phyloP scores from a whole-genome alignment of 2,329 filamentous ascomycete species.

The Lecanicillium sp. region DNA sequence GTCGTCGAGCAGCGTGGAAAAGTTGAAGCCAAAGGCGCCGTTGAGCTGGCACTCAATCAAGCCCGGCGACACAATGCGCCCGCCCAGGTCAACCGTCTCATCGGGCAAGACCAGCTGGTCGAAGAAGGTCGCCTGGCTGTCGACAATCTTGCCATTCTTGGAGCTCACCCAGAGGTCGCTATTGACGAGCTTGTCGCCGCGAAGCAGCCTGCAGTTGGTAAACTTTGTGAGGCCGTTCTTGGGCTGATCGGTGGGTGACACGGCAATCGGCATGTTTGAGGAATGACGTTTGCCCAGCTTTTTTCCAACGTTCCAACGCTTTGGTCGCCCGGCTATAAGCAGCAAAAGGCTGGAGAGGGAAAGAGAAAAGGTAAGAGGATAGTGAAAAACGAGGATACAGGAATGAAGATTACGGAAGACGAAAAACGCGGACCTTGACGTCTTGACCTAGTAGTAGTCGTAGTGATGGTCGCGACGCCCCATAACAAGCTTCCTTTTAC shows the following conservation, averaged over 20 bases:
- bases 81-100: conserved; percentile 67
- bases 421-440: not conserved
- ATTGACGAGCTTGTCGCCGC: conserved; percentile 56
- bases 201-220: conserved; percentile 76
- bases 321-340: conserved; percentile 1
- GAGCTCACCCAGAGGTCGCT: conserved; percentile 89
- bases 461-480: not conserved
- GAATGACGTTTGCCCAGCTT: not conserved
- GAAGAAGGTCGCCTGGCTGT: conserved; percentile 60
- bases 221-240: conserved; percentile 67
- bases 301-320: too few species aligned
- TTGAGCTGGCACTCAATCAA: conserved; percentile 91
- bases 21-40: conserved; percentile 88
- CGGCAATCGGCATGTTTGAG: conserved; percentile 38
- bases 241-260: conserved; percentile 25
- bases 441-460: not conserved
- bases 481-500: not conserved
- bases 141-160: conserved; percentile 69
- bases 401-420: not conserved
- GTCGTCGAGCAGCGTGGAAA: conserved; percentile 67
- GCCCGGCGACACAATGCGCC: conserved; percentile 76
- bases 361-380: conserved; percentile 11
- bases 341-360: conserved; percentile 12
- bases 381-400: not conserved
- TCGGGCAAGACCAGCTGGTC: conserved; percentile 62